Conservation (phyloP, 2,329 filamentous ascomycete species). For the Phoma sp. region DNA sequence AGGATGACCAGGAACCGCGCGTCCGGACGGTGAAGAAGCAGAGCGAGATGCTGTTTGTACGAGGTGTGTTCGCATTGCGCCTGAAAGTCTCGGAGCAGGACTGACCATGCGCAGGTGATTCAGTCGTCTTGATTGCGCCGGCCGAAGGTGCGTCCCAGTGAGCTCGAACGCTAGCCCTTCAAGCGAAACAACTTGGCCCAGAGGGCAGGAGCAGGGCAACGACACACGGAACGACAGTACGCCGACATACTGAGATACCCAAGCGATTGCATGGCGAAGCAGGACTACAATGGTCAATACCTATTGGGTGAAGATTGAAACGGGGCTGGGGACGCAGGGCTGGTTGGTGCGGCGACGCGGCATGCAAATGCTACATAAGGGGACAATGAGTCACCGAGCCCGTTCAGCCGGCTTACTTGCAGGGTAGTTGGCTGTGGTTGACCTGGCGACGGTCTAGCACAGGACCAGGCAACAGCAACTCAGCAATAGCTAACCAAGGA, state of each 20-base stretch:
- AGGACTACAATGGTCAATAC: neutral
- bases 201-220: constrained; percentile 1
- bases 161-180: constrained; percentile 15
- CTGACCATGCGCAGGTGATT: constrained; percentile 49
- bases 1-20: constrained; percentile 71
- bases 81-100: neutral
- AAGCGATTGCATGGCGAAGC: constrained; percentile 9
- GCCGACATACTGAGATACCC: constrained; percentile 29
- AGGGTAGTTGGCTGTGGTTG: constrained; percentile 9
- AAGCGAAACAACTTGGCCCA: constrained; percentile 11
- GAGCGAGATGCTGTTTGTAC: constrained; percentile 97
- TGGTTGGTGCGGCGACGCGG: constrained; percentile 12
- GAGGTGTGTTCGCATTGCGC: constrained; percentile 66
- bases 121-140: constrained; percentile 57
- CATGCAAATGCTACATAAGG: constrained; percentile 7
- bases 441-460: constrained; percentile 4
- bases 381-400: constrained; percentile 12
- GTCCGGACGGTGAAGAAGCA: constrained; percentile 86
- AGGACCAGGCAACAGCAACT: neutral
- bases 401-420: neutral
- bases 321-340: neutral
- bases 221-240: constrained; percentile 3
- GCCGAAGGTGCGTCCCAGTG: constrained; percentile 38
- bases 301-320: constrained; percentile 3
- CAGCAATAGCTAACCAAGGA: neutral